These are phyloP conservation scores for Zasmidium angulare DNA, from an alignment of 2,329 filamentous ascomycete species.

Conservation along the genomic window DNA sequence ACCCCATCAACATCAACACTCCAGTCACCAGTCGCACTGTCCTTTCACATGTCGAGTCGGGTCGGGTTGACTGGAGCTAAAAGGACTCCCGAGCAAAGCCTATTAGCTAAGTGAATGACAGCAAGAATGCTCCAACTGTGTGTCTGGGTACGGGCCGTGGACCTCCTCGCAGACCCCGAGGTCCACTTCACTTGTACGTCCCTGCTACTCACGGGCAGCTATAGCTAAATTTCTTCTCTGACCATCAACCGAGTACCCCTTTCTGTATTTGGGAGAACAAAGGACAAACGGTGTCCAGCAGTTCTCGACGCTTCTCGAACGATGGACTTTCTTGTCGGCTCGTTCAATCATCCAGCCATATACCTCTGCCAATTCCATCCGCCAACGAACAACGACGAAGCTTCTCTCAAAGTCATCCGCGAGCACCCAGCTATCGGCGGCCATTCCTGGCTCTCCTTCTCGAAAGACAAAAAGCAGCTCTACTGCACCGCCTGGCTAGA, in stretches of 20 bases:
- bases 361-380: constrained; percentile 35
- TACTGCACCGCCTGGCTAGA: constrained; percentile 39
- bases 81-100: not conserved
- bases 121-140: too few relatives aligned
- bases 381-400: constrained; percentile 11
- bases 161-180: constrained; percentile 7
- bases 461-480: constrained; percentile 28
- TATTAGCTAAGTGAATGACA: constrained; percentile 2
- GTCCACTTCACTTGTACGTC: constrained; percentile 5
- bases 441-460: constrained; percentile 38
- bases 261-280: too few relatives aligned
- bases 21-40: not conserved
- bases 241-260: too few relatives aligned
- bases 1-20: not conserved
- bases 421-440: constrained; percentile 33
- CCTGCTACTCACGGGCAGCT: constrained; percentile 5
- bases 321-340: constrained; percentile 39
- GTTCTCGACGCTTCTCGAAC: too few relatives aligned
- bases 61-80: not conserved
- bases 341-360: constrained; percentile 34
- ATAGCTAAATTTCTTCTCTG: not conserved
- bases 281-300: too few relatives aligned
- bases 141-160: constrained; percentile 10
- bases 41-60: not conserved
- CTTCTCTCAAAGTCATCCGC: constrained; percentile 24